phyloP scores from a whole-genome alignment of 2,329 filamentous ascomycete species.

The Falciphora oryzae region DNA sequence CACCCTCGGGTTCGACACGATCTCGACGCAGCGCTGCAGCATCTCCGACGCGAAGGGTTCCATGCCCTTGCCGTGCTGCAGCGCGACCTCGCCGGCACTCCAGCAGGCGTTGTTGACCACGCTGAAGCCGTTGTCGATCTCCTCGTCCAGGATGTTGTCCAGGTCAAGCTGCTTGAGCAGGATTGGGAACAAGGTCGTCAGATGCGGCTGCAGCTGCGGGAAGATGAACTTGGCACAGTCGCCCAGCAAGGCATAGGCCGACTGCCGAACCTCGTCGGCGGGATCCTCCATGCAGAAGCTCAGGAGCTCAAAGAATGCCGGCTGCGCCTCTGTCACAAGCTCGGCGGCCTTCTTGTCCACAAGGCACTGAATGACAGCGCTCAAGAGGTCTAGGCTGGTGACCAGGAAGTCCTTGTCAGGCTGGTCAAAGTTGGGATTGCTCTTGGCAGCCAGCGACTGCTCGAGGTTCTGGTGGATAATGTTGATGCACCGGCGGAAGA shows the following conservation, averaged over 20 bases:
- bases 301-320: slow-evolving; percentile 84
- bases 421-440: slow-evolving; percentile 63
- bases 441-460: slow-evolving; percentile 64
- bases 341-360: slow-evolving; percentile 66
- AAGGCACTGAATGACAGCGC: slow-evolving; percentile 87
- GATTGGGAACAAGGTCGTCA: slow-evolving; percentile 70
- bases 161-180: slow-evolving; percentile 86
- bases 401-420: slow-evolving; percentile 97
- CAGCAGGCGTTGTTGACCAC: slow-evolving; percentile 98
- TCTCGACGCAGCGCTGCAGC: slow-evolving; percentile 70
- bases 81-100: slow-evolving; percentile 88
- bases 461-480: slow-evolving; percentile 91
- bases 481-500: slow-evolving; percentile 82
- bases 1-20: slow-evolving; percentile 78
- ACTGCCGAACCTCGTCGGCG: slow-evolving; percentile 90
- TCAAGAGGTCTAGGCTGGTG: slow-evolving; percentile 88
- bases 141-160: slow-evolving; percentile 68
- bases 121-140: slow-evolving; percentile 78
- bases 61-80: slow-evolving; percentile 71
- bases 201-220: slow-evolving; percentile 66
- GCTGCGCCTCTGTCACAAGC: slow-evolving; percentile 69
- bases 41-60: slow-evolving; percentile 71
- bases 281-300: slow-evolving; percentile 88
- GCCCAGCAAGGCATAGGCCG: slow-evolving; percentile 87
- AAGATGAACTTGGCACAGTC: slow-evolving; percentile 95